These are phyloP conservation scores for Tephrocybe sp. DNA, from an alignment of 768 basidiomycete species.

Conservation along the genomic window DNA sequence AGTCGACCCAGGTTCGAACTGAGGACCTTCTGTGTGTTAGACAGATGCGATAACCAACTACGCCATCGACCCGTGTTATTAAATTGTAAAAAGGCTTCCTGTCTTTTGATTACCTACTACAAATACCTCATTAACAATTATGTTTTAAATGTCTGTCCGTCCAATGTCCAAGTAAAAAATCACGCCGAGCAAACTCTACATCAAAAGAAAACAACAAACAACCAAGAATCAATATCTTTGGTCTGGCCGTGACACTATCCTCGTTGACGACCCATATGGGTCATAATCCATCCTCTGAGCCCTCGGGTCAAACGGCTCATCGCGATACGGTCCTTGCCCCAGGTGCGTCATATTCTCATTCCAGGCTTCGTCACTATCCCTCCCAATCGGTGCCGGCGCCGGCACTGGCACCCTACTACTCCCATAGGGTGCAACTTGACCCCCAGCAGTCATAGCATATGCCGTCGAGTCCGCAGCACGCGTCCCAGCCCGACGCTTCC, in stretches of 20 bases:
- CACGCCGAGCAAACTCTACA: too few species aligned
- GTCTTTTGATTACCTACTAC: too few species aligned
- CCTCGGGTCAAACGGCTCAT: too few species aligned
- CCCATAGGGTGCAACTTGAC: conserved; percentile 45
- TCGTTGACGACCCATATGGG: too few species aligned
- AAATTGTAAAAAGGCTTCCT: too few species aligned
- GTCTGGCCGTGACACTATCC: too few species aligned
- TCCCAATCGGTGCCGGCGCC: conserved; percentile 33
- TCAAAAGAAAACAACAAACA: too few species aligned
- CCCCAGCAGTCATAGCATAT: conserved; percentile 16
- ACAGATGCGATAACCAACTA: conserved; percentile 85
- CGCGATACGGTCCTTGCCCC: conserved; percentile 28
- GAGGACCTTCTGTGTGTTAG: conserved; percentile 46
- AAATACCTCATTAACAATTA: too few species aligned
- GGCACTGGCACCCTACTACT: conserved; percentile 66
- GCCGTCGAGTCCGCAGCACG: not conserved
- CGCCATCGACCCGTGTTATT: conserved; percentile 46
- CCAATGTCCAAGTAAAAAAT: too few species aligned
- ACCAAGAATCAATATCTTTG: too few species aligned
- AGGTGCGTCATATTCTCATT: conserved; percentile 49
- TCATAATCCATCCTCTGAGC: too few species aligned
- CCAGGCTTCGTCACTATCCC: conserved; percentile 52
- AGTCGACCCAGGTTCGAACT: conserved; percentile 21
- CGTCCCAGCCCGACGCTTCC: conserved; percentile 32
- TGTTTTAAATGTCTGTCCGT: too few species aligned